These are phyloP conservation scores for Sporothrix brunneoviolacea DNA, from an alignment of 2,329 filamentous ascomycete genomes.

Conservation along the genomic window DNA sequence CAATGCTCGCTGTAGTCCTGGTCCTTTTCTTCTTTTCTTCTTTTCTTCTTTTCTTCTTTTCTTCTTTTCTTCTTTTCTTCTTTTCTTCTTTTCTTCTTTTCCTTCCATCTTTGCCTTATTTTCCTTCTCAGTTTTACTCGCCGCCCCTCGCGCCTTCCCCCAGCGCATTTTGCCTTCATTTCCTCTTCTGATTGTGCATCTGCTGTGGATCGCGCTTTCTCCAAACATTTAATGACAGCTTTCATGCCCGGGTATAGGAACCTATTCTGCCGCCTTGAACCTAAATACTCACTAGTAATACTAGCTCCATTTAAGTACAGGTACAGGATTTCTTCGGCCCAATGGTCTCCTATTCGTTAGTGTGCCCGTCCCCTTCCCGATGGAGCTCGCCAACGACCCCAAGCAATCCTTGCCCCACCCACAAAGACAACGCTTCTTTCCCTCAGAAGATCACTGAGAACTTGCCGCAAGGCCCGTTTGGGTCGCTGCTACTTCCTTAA, in stretches of 20 bases:
- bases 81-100: background rate
- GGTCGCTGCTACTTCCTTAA: too few species aligned
- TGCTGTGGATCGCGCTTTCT: slow-evolving; percentile 6
- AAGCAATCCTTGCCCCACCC: background rate
- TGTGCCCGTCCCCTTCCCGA: background rate
- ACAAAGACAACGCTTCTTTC: too few species aligned
- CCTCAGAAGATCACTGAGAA: too few species aligned
- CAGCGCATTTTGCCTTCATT: slow-evolving; percentile 5
- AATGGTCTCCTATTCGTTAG: slow-evolving; percentile 3
- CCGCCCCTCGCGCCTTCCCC: background rate
- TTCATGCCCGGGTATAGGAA: background rate
- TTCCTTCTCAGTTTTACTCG: background rate
- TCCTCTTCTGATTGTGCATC: slow-evolving; percentile 1
- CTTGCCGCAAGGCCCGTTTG: too few species aligned
- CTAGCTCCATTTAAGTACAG: background rate
- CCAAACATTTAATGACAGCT: slow-evolving; percentile 7
- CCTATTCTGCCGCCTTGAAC: background rate
- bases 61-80: background rate
- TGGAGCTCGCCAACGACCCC: background rate
- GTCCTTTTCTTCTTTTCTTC: too few species aligned
- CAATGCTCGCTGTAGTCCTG: too few species aligned
- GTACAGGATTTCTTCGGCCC: background rate
- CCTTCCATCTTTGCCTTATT: background rate
- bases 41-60: background rate
- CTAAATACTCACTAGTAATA: too few species aligned